phyloP scores from a whole-genome alignment of 495 filamentous ascomycete genomes.

The Penicillium chermesinum region DNA sequence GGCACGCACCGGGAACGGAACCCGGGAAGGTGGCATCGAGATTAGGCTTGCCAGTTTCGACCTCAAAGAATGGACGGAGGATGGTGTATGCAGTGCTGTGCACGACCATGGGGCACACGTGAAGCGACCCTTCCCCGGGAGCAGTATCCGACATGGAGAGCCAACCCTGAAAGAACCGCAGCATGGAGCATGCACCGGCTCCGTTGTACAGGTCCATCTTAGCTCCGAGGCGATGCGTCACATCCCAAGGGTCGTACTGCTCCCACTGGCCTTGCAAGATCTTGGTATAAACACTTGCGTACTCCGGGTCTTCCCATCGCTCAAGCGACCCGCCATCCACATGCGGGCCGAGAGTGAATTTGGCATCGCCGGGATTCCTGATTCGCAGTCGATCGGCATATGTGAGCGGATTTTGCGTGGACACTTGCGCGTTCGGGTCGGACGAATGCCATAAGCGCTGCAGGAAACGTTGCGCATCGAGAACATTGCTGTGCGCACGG shows the following conservation, averaged over 20 bases:
- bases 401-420: constrained; percentile 58
- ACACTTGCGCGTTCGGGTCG: constrained; percentile 56
- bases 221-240: constrained; percentile 59
- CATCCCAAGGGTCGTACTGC: constrained; percentile 75
- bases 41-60: constrained; percentile 42
- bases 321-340: constrained; percentile 81
- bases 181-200: constrained; percentile 75
- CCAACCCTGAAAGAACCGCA: constrained; percentile 88
- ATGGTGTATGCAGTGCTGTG: constrained; percentile 75
- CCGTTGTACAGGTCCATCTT: constrained; percentile 77
- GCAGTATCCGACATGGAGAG: constrained; percentile 68
- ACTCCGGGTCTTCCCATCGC: constrained; percentile 79
- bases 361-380: constrained; percentile 53
- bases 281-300: constrained; percentile 67
- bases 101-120: constrained; percentile 74
- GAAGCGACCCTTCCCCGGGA: constrained; percentile 71
- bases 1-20: constrained; percentile 66
- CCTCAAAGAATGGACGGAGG: constrained; percentile 76
- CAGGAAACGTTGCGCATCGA: constrained; percentile 64
- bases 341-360: constrained; percentile 82
- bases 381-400: constrained; percentile 86
- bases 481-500: constrained; percentile 64
- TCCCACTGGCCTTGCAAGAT: constrained; percentile 78
- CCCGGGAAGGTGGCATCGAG: constrained; percentile 58
- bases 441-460: constrained; percentile 71